Evolutionary conservation across 2,329 filamentous ascomycete genomes (phyloP).

Genomic region (Zymoseptoria pseudotritici): DNA sequence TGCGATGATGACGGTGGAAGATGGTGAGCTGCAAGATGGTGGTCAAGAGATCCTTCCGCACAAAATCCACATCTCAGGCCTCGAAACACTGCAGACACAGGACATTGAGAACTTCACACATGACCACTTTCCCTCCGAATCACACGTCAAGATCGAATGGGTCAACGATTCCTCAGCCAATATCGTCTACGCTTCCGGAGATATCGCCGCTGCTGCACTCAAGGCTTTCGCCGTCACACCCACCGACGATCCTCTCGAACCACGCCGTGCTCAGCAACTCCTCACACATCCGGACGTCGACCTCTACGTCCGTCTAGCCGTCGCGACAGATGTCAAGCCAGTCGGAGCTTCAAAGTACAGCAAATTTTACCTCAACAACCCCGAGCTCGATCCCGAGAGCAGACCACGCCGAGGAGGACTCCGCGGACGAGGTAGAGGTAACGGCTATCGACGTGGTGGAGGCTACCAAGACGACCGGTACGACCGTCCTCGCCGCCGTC

Average conservation of each 20-base stretch:
- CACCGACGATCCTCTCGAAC: conserved; percentile 46
- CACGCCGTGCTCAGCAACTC: conserved; percentile 62
- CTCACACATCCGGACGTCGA: conserved; percentile 60
- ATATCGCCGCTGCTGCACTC: conserved; percentile 49
- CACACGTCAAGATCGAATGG: conserved; percentile 71
- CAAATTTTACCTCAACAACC: conserved; percentile 86
- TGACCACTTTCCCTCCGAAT: conserved; percentile 54
- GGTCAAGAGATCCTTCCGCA: conserved; percentile 35
- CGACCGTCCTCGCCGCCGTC: conserved; percentile 34
- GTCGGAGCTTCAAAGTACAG: conserved; percentile 71
- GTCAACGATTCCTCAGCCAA: conserved; percentile 91
- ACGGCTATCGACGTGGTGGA: conserved; percentile 50
- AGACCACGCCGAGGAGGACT: conserved; percentile 15
- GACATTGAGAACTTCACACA: conserved; percentile 64
- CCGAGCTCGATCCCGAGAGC: conserved; percentile 70
- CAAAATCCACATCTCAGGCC: conserved; percentile 77
- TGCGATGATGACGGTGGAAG: conserved; percentile 24
- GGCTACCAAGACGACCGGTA: conserved; percentile 45
- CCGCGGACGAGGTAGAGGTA: conserved; percentile 14
- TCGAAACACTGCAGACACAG: conserved; percentile 72
- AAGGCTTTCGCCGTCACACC: conserved; percentile 38
- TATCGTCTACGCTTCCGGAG: conserved; percentile 59
- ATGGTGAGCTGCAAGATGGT: conserved; percentile 26
- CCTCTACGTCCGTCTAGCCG: conserved; percentile 66
- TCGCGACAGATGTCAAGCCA: conserved; percentile 71